Evolutionary conservation across 306 rosid species (phyloP), one percentile per base, ranked within the genome.

Genomic region (Vigna mungo): DNA sequence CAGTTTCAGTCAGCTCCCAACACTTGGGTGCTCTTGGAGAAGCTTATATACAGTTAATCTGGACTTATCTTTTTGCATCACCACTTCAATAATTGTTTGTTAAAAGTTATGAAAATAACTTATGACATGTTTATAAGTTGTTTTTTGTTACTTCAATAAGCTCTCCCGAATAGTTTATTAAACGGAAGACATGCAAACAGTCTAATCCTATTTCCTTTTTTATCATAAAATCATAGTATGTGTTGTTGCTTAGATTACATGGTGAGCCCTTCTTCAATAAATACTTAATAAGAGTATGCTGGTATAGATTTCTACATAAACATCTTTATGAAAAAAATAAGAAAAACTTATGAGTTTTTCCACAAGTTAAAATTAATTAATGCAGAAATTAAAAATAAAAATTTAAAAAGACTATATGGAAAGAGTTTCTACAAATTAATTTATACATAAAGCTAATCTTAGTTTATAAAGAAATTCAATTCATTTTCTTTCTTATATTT

Each of bases 1-100:
- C 68, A 74, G 63, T 37, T 68, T 78, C 75, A 53, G 55, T 67
- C 37, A 51, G 59, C 67, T 68, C 66, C 34, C 36, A 51, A 34
- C 34, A 21, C 18, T 48, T 20, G 41, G 18, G 64, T 25, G 17
- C 9, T 4, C 2, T 59, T 60, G 20, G 20, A 25, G 6, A 4
- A 60, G 43, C 41, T 27, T 61, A 61, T 32, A 1, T 30, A 32
- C 20, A 61, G 1, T 58, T 25, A 13, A 61, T 61, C 32, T 61
- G 14, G 14, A 34, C 23, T 61, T 34, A 56, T 55, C 5, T 25
- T 3, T 7, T 30, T 18, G 6, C 41, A 60, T 60, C 43, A 60
- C 2, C 9, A 14, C 67, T 30, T 6, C 43, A 2, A 17, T 7
- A 60, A 14, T 1, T 7, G 43, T 15, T 30, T 30, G 43, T 0